Percentiles rank a stretch among this genome's conserved stretches.
phyloP scores from a whole-genome alignment of 2,329 filamentous ascomycete genomes.

The Trichoderma sp. region DNA sequence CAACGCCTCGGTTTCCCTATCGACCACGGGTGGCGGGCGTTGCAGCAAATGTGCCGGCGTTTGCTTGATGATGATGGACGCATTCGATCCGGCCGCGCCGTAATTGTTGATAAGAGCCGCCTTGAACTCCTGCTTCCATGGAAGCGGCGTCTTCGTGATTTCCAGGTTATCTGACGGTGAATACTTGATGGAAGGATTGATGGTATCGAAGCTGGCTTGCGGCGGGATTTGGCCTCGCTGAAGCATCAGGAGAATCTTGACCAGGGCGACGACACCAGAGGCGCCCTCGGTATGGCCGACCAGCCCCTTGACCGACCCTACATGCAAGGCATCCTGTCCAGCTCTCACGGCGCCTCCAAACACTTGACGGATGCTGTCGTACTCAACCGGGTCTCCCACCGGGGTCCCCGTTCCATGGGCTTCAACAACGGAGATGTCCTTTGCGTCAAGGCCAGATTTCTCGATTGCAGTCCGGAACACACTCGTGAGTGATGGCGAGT shows the following conservation, averaged over 20 bases:
- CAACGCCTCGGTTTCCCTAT: too few species aligned
- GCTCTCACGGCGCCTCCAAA: constrained; percentile 28
- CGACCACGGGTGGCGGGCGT: neutral
- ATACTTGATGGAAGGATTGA: constrained; percentile 36
- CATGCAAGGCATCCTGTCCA: constrained; percentile 20
- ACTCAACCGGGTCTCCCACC: constrained; percentile 55
- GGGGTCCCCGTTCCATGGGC: constrained; percentile 57
- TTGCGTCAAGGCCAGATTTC: constrained; percentile 32
- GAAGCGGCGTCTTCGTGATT: constrained; percentile 33
- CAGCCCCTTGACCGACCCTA: constrained; percentile 36
- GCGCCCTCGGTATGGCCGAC: constrained; percentile 36
- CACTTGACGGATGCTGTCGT: constrained; percentile 29
- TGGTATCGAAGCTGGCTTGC: constrained; percentile 39
- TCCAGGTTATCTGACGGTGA: constrained; percentile 25
- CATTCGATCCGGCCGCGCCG: constrained; percentile 39
- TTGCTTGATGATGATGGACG: constrained; percentile 36
- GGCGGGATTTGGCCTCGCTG: constrained; percentile 35
- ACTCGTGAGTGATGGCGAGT: constrained; percentile 18
- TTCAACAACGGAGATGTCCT: constrained; percentile 40
- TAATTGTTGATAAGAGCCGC: constrained; percentile 43
- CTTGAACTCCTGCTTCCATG: constrained; percentile 33
- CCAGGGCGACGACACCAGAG: constrained; percentile 50
- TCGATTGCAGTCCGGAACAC: constrained; percentile 40
- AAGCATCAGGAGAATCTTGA: constrained; percentile 53
- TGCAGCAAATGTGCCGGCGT: neutral